Evolutionary conservation across 768 basidiomycete genomes (phyloP), one percentile per base, ranked within the genome.

Genomic region (Hygrophorus russula): DNA sequence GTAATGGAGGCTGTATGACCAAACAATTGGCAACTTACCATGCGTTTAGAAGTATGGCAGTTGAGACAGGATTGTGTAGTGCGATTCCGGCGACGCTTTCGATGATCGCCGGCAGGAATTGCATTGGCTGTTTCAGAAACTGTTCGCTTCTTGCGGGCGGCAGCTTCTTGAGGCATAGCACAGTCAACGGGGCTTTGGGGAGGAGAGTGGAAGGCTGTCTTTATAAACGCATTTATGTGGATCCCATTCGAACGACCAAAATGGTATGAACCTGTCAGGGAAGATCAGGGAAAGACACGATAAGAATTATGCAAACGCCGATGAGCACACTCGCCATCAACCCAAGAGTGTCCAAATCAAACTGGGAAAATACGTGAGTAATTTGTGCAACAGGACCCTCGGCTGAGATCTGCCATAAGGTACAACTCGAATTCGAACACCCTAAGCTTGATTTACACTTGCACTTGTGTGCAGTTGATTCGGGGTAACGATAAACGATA

Each of bases 41-140:
- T 82, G 42, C 81, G 68, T 52, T 83, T 82, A 6, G 81, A 81
- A 18, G 77, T 74, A 49, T 82, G 80, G 50, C 81, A 83, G 49
- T 82, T 82, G 20, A 82, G 62, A 51, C 81, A 83, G 47, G 80
- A 82, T 49, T 81, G 80, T 2, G 80, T 83, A 5, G 79, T 81
- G 41, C 81, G 73, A 55, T 83, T 83, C 36, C 81, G 77, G 49
- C 78, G 73, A 37, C 71, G 67, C 51, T 74, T 76, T 20, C 76
- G 68, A 47, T 79, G 75, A 54, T 77, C 76, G 41, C 66, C 68
- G 30, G 7, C 7, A 68, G 56, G 29, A 63, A 46, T 46, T 59
- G 55, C 24, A 24, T 24, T 24, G 8, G 56, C 58, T n/a, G 63
- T 40, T 20, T 62, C 50, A 31, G 48, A 11, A 20, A 41, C 51